A percentile compares a stretch with the other conserved stretches of the same genome.
Evolutionary conservation across 371 early-diverging fungal genomes (phyloP).

Genomic region (Apophysomyces ossiformis): DNA sequence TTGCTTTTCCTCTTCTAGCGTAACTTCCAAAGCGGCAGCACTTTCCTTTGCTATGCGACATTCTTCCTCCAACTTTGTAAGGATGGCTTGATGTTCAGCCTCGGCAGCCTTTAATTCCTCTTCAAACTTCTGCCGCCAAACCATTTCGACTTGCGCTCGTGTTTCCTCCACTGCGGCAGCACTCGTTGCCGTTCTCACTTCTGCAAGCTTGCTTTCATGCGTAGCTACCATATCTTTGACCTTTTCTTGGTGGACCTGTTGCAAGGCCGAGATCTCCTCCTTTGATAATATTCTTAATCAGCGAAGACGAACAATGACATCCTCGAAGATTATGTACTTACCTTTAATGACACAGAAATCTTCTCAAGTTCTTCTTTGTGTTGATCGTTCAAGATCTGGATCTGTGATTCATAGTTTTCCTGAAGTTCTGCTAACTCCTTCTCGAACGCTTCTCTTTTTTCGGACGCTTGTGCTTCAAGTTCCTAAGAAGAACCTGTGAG

Average conservation of each 20-base stretch:
- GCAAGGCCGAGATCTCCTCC: constrained; percentile 24
- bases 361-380: constrained; percentile 10
- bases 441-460: neutral
- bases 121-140: constrained; percentile 19
- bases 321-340: neutral
- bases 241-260: constrained; percentile 20
- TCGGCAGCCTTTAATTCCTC: constrained; percentile 12
- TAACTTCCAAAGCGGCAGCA: constrained; percentile 1
- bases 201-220: constrained; percentile 25
- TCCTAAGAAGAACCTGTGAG: neutral
- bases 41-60: constrained; percentile 10
- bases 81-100: constrained; percentile 5
- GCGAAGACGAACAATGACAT: no score
- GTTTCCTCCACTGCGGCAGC: constrained; percentile 18
- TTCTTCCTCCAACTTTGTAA: constrained; percentile 15
- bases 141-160: constrained; percentile 20
- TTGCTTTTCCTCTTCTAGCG: constrained; percentile 14
- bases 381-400: neutral
- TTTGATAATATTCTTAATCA: neutral
- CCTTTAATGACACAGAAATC: neutral
- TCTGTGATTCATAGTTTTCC: neutral
- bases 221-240: constrained; percentile 14
- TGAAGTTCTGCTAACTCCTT: neutral
- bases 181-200: constrained; percentile 18
- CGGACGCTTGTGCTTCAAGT: neutral